phyloP scores from a whole-genome alignment of 106 monocot species.

The Triglochin maritima region DNA sequence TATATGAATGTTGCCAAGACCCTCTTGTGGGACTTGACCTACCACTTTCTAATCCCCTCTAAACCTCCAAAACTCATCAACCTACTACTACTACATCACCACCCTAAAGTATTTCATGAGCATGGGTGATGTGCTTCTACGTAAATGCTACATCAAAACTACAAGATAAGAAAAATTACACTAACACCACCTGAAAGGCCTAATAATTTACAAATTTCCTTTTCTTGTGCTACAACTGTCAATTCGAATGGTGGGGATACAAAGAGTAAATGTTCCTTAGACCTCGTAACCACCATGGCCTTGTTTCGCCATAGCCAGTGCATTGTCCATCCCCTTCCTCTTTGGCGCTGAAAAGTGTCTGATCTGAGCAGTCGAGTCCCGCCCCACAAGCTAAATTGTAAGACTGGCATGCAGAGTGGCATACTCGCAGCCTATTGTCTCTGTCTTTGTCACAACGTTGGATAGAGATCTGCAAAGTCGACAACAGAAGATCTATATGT shows the following conservation, averaged over 20 bases:
- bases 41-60: neutral
- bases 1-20: neutral
- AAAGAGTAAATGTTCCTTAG: conserved; percentile 35
- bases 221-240: neutral
- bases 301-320: conserved; percentile 77
- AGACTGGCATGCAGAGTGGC: conserved; percentile 83
- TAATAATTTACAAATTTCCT: conserved; percentile 15
- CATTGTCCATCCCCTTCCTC: conserved; percentile 84
- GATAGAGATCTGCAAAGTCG: conserved; percentile 65
- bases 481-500: too few relatives aligned
- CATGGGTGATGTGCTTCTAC: neutral
- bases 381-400: conserved; percentile 89
- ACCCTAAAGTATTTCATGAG: neutral
- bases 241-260: neutral
- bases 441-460: conserved; percentile 90
- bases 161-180: conserved; percentile 3
- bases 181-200: neutral
- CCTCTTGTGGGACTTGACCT: conserved; percentile 9
- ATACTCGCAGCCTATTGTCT: conserved; percentile 90
- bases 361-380: conserved; percentile 88
- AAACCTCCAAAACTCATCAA: neutral
- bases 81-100: too few relatives aligned
- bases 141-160: neutral
- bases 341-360: conserved; percentile 85
- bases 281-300: conserved; percentile 58